Evolutionary conservation across 1,284 basidiomycete genomes (phyloP), one percentile per base, ranked within the genome.

Genomic region (Moesziomyces sp.): DNA sequence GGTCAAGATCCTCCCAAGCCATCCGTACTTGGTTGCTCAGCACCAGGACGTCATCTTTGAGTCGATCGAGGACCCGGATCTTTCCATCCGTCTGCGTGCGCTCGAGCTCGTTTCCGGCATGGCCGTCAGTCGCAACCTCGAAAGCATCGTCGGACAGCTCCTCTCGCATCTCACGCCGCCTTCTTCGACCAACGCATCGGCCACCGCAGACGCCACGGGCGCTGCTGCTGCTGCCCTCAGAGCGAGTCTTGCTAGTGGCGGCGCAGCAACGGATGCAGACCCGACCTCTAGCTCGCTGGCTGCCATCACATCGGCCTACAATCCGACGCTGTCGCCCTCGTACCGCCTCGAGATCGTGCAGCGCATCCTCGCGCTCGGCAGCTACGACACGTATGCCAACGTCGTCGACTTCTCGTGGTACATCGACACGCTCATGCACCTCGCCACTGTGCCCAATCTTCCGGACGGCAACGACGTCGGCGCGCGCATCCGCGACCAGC

Each of bases 341-440:
- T 97, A 97, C 82, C 91, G 94, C 11, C 87, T 93, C 23, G 89
- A 90, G 58, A 89, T 97, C 35, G 88, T 92, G 0, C 90, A 92
- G 69, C 88, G 90, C 9, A 91, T 98, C 63, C 87, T 97, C n/a
- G 86, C 87, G 23, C 91, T 97, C 75, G 92, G 93, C 66, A 90
- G 92, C 6, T 88, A 89, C 64, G 90, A 91, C 59, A 91, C 91
- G 8, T 99, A 97, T 79, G 90, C 90, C 56, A 91, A 95, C 79
- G 88, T 99, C 40, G 88, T 88, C 42, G 94, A 98, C 85, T 97
- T 98, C 81, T 91, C 95, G 79, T 99, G 97, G 97, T 97, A 94
- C 82, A 87, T 98, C 26, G 96, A 94, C 9, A 93, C 67, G 3
- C 62, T 83, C 1, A 26, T 82, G 19, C 67, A 97, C 77, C 88